phyloP scores from a whole-genome alignment of 1,139 yeast genomes.

The Scheffersomyces parashehatae region DNA sequence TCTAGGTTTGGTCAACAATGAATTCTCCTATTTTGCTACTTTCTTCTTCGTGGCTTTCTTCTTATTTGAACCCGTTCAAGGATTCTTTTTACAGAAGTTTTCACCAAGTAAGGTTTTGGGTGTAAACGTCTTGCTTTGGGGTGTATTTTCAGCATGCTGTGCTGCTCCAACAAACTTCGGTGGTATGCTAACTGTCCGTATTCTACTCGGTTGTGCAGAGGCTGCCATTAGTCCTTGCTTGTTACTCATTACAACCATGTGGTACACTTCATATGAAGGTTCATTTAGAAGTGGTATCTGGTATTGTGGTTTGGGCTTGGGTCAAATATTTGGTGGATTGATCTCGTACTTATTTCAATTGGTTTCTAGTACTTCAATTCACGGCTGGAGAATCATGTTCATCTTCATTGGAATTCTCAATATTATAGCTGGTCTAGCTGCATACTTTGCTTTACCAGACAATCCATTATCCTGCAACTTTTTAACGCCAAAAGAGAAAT shows the following conservation, averaged over 20 bases:
- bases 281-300: slow-evolving; percentile 6
- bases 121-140: slow-evolving; percentile 9
- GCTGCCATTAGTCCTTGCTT: neutral
- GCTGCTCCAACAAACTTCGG: slow-evolving; percentile 7
- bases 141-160: slow-evolving; percentile 9
- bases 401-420: slow-evolving; percentile 11
- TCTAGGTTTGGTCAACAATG: slow-evolving; percentile 10
- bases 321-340: slow-evolving; percentile 11
- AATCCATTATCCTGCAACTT: slow-evolving; percentile 10
- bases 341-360: slow-evolving; percentile 12
- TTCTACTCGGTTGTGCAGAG: neutral
- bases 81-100: slow-evolving; percentile 8
- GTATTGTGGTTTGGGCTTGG: slow-evolving; percentile 10
- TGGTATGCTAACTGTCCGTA: neutral
- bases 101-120: slow-evolving; percentile 8
- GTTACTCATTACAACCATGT: neutral
- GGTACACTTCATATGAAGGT: neutral
- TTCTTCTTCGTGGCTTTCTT: slow-evolving; percentile 5
- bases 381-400: slow-evolving; percentile 12
- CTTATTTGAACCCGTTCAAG: slow-evolving; percentile 15
- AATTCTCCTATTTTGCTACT: slow-evolving; percentile 12
- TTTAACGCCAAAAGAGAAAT: slow-evolving; percentile 12
- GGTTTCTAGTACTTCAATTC: slow-evolving; percentile 4
- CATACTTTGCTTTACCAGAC: slow-evolving; percentile 9
- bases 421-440: slow-evolving; percentile 8